Evolutionary conservation across 75 land plant genomes (phyloP).

Genomic region (Pinus tabuliformis): DNA sequence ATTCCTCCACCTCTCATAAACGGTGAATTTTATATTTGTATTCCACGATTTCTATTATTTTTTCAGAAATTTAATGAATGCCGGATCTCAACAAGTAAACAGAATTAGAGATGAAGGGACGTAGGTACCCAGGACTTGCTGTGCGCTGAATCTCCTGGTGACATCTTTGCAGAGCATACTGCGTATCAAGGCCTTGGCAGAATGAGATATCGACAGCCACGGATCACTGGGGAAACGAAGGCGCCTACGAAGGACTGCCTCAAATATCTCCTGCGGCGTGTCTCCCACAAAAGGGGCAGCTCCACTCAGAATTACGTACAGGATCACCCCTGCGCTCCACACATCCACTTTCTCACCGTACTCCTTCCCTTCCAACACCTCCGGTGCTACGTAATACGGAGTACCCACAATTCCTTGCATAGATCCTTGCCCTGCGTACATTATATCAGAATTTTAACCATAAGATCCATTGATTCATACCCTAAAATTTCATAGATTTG

Average conservation of each 20-base stretch:
- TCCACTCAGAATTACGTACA: constrained; percentile 60
- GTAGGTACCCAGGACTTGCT: constrained; percentile 59
- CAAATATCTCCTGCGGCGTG: constrained; percentile 50
- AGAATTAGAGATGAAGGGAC: neutral
- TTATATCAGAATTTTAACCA: constrained; percentile 22
- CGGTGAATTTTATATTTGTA: no score
- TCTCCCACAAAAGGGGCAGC: constrained; percentile 66
- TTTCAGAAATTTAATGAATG: no score
- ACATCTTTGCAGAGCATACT: constrained; percentile 67
- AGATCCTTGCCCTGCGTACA: constrained; percentile 16
- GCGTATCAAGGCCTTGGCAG: constrained; percentile 63
- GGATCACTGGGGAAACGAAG: constrained; percentile 53
- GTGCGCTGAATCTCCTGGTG: constrained; percentile 43
- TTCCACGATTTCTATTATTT: no score
- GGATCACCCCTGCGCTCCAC: constrained; percentile 77
- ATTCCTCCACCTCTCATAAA: no score
- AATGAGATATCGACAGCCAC: constrained; percentile 39
- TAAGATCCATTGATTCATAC: no score
- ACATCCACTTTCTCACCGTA: constrained; percentile 70
- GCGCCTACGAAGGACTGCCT: constrained; percentile 52
- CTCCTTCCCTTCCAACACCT: constrained; percentile 8
- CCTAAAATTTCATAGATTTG: no score
- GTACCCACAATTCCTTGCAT: constrained; percentile 60
- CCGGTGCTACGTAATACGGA: constrained; percentile 35
- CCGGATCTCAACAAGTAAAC: no score